Conservation (phyloP, 805 yeast species). For the Pichia rugopelliculosa region DNA sequence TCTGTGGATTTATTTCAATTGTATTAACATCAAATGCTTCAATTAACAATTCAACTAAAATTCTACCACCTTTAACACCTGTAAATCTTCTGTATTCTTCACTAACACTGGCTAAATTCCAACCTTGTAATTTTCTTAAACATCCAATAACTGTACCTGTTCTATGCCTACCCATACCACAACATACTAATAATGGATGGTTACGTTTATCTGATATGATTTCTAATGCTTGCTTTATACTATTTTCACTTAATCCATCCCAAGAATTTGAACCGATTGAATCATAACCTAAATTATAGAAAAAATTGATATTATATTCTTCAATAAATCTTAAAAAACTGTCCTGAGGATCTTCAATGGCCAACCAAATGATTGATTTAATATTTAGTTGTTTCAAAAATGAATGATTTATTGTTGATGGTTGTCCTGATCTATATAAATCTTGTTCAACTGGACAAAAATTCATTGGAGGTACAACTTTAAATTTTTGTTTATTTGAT, state of each 20-base stretch:
- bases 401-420: conserved; percentile 86
- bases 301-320: conserved; percentile 60
- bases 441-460: conserved; percentile 91
- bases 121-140: conserved; percentile 84
- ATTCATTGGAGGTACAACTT: conserved; percentile 89
- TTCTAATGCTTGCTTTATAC: conserved; percentile 72
- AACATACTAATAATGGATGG: conserved; percentile 85
- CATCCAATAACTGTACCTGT: conserved; percentile 97
- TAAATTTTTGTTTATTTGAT: conserved; percentile 36
- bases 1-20: conserved; percentile 34
- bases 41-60: conserved; percentile 81
- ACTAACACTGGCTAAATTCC: conserved; percentile 90
- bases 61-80: conserved; percentile 87
- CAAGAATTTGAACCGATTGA: conserved; percentile 62
- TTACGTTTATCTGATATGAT: conserved; percentile 64
- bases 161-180: conserved; percentile 98
- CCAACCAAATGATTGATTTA: conserved; percentile 85
- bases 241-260: conserved; percentile 85
- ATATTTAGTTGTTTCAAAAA: conserved; percentile 69
- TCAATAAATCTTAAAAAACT: conserved; percentile 77
- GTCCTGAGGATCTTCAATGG: conserved; percentile 92
- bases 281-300: conserved; percentile 70
- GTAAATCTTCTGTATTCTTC: conserved; percentile 94
- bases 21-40: conserved; percentile 55
- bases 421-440: conserved; percentile 88